Conservation (phyloP, 495 filamentous ascomycete genomes). For the Annulohypoxylon moriforme region DNA sequence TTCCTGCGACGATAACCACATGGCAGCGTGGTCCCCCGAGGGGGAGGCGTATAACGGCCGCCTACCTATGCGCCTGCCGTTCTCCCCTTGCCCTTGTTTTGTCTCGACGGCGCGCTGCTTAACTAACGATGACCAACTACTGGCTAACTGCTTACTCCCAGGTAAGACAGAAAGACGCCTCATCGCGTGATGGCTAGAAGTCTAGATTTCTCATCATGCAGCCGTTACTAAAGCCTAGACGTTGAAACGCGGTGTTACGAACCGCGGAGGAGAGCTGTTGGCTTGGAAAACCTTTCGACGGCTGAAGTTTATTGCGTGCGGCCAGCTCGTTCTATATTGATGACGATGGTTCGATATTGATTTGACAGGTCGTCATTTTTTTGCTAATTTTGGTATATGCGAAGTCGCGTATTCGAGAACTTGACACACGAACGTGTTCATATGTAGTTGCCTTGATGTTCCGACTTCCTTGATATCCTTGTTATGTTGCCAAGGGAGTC, state of each 20-base stretch:
- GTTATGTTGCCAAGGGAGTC: neutral
- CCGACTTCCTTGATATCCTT: neutral
- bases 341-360: neutral
- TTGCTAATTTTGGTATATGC: neutral
- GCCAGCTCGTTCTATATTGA: neutral
- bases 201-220: neutral
- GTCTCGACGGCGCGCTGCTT: neutral
- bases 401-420: neutral
- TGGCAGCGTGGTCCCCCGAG: slow-evolving; percentile 3
- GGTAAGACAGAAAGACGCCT: neutral
- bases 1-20: slow-evolving; percentile 20
- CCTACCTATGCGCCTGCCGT: neutral
- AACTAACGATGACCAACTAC: neutral
- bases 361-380: neutral
- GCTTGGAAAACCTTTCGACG: neutral
- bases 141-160: neutral
- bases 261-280: neutral
- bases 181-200: neutral
- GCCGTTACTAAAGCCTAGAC: neutral
- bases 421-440: neutral
- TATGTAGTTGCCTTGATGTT: neutral
- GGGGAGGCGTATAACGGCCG: slow-evolving; percentile 9
- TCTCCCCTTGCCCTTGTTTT: neutral
- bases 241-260: neutral
- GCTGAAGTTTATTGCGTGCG: neutral